Conservation (phyloP, 306 rosid species). For the Lotus japonicus region DNA sequence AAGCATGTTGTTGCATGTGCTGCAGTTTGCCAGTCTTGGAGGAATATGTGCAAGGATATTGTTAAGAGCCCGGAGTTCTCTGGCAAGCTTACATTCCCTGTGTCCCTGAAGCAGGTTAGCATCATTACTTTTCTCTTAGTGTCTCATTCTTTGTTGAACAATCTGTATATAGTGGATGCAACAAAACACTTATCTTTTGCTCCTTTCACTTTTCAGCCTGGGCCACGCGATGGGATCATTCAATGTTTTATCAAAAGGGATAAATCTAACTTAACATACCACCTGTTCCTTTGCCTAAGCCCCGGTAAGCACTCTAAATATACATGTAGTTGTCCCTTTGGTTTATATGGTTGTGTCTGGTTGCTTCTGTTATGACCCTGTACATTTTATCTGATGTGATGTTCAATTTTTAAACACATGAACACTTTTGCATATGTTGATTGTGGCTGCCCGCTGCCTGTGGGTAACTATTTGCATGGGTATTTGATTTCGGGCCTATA, state of each 20-base stretch:
- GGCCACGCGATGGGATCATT: constrained; percentile 65
- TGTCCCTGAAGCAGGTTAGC: constrained; percentile 78
- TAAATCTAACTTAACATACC: constrained; percentile 77
- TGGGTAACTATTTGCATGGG: neutral
- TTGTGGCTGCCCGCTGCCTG: neutral
- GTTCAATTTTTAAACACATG: neutral
- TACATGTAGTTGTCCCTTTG: neutral
- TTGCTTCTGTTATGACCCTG: constrained; percentile 9
- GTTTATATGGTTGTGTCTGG: neutral
- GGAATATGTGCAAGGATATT: constrained; percentile 80
- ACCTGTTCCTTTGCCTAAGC: constrained; percentile 71
- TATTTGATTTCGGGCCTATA: neutral
- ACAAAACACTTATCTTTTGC: constrained; percentile 1
- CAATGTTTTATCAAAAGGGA: constrained; percentile 87
- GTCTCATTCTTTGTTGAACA: neutral
- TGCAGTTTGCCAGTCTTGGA: constrained; percentile 86
- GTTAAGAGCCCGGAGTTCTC: constrained; percentile 70
- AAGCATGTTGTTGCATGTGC: constrained; percentile 84
- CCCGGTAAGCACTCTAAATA: constrained; percentile 42
- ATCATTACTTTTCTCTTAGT: neutral
- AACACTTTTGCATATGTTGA: neutral
- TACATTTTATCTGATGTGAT: neutral
- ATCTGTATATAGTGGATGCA: neutral
- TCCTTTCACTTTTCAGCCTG: constrained; percentile 56
- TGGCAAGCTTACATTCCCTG: constrained; percentile 84